Percentiles rank a stretch among this genome's conserved stretches.
Conservation (phyloP, 352 stramenopile species). For the Pythium periplocum region DNA sequence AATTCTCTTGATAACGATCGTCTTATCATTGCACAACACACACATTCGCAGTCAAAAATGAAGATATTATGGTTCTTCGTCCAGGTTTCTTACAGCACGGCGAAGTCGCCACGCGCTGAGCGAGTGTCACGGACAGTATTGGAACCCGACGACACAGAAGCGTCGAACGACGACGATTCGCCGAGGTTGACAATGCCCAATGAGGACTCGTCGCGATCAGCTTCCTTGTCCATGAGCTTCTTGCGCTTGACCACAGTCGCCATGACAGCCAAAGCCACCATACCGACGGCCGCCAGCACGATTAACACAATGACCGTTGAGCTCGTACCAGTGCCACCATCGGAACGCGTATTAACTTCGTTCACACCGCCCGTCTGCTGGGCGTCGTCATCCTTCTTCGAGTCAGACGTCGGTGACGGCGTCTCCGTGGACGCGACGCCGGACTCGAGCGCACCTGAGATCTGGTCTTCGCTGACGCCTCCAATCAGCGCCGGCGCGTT, state of each 20-base stretch:
- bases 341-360: slow-evolving; percentile 6
- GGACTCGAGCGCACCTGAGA: slow-evolving; percentile 4
- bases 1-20: too few species aligned
- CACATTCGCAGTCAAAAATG: too few species aligned
- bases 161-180: slow-evolving; percentile 8
- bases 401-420: background rate
- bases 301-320: slow-evolving; percentile 8
- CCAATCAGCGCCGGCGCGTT: background rate
- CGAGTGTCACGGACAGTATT: too few species aligned
- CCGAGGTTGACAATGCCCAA: slow-evolving; percentile 10
- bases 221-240: slow-evolving; percentile 14
- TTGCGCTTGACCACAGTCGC: slow-evolving; percentile 12
- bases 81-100: too few species aligned
- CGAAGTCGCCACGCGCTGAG: too few species aligned
- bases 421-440: slow-evolving; percentile 2
- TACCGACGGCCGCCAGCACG: slow-evolving; percentile 3
- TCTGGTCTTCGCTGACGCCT: slow-evolving; percentile 1
- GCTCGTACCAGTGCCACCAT: background rate
- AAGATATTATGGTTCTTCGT: too few species aligned
- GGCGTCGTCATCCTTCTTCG: background rate
- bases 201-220: slow-evolving; percentile 11
- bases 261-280: slow-evolving; percentile 10
- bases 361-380: slow-evolving; percentile 3
- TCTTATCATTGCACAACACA: too few species aligned
- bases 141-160: background rate